Evolutionary conservation across 129 eudicot species (phyloP).

Genomic region (Kitagawia praeruptora): DNA sequence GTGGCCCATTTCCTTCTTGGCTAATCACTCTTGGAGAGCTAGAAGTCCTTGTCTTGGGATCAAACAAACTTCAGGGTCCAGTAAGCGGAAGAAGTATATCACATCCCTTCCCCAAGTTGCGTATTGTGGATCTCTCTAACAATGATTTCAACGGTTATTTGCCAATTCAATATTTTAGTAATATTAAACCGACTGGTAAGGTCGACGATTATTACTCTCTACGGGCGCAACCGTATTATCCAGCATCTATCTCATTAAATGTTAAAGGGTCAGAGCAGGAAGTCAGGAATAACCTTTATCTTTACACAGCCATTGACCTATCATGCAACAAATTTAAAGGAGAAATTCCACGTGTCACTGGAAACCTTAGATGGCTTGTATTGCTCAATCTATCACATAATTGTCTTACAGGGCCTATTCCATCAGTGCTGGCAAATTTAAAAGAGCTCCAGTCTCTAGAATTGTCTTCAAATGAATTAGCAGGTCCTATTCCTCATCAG

Average conservation of each 20-base stretch:
- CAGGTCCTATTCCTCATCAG: slow-evolving; percentile 9
- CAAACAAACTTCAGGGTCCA: too few relatives aligned
- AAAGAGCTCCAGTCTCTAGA: slow-evolving; percentile 9
- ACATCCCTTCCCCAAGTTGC: too few relatives aligned
- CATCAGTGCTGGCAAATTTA: neutral
- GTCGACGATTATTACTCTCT: too few relatives aligned
- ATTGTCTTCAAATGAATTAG: slow-evolving; percentile 13
- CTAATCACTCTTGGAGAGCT: too few relatives aligned
- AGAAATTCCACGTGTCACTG: neutral
- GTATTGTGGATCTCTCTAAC: too few relatives aligned
- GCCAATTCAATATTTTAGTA: too few relatives aligned
- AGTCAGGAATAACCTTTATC: neutral
- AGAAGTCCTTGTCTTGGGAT: too few relatives aligned
- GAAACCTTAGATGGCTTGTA: neutral
- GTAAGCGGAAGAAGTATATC: too few relatives aligned
- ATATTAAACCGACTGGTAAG: too few relatives aligned
- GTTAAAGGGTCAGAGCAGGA: neutral
- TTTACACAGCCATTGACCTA: neutral
- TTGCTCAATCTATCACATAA: slow-evolving; percentile 8
- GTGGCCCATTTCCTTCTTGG: too few relatives aligned
- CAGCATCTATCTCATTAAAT: neutral
- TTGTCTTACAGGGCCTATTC: neutral
- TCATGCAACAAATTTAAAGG: slow-evolving; percentile 4
- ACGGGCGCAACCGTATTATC: neutral
- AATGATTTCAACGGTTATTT: too few relatives aligned